Percentiles rank a stretch among this genome's conserved stretches.
These are phyloP conservation scores for Rhizopogon rudus DNA, from an alignment of 768 basidiomycete species.

Conservation along the genomic window DNA sequence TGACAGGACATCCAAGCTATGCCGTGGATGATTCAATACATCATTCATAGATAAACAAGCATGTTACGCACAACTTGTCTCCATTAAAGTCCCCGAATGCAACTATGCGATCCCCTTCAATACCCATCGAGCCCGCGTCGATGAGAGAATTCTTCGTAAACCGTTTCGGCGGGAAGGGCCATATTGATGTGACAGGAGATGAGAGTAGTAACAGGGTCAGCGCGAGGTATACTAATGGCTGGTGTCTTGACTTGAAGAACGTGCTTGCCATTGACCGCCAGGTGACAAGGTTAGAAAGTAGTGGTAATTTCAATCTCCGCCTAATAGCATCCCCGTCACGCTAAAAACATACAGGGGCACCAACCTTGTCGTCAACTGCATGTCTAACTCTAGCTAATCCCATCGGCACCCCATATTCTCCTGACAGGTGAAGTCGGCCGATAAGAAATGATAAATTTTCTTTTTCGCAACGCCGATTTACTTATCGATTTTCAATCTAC, in stretches of 20 bases:
- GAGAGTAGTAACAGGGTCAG: constrained; percentile 13
- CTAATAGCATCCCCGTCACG: too few relatives aligned
- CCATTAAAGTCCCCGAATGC: constrained; percentile 96
- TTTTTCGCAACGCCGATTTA: too few relatives aligned
- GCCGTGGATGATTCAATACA: neutral
- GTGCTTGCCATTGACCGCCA: neutral
- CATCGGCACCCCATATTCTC: too few relatives aligned
- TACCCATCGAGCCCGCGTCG: constrained; percentile 73
- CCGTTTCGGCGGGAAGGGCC: constrained; percentile 88
- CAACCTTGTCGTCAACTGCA: too few relatives aligned
- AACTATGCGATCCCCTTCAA: constrained; percentile 70
- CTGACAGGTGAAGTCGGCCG: too few relatives aligned
- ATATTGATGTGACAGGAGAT: constrained; percentile 35
- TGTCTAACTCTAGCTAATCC: too few relatives aligned
- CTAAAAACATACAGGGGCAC: too few relatives aligned
- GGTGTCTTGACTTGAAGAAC: neutral
- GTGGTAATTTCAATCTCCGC: too few relatives aligned
- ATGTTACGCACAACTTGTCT: constrained; percentile 77
- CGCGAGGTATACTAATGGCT: neutral
- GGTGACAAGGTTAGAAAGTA: too few relatives aligned
- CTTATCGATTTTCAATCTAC: too few relatives aligned
- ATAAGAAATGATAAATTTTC: too few relatives aligned
- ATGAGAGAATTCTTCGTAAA: constrained; percentile 81
- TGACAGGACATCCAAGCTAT: constrained; percentile 77
- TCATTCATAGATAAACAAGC: neutral